Conservation (phyloP, 2,329 filamentous ascomycete genomes). For the Lachnellula arida region DNA sequence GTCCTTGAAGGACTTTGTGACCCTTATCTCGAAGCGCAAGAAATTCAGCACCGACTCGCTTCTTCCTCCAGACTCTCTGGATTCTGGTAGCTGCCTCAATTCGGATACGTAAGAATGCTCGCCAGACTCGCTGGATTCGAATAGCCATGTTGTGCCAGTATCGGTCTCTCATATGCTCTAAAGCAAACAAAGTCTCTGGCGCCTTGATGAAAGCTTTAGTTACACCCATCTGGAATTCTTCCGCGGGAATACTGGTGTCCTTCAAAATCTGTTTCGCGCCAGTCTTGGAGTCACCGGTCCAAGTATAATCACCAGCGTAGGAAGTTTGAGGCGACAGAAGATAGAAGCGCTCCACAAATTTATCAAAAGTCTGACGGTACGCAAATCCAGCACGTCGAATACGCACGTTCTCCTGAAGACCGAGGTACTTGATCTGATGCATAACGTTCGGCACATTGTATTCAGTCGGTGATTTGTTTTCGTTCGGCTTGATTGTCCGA, state of each 20-base stretch:
- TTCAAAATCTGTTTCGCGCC: constrained; percentile 91
- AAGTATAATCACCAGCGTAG: constrained; percentile 96
- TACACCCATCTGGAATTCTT: constrained; percentile 96
- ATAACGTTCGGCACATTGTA: constrained; percentile 90
- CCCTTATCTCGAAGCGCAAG: constrained; percentile 84
- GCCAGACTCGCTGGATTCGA: constrained; percentile 94
- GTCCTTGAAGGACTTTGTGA: constrained; percentile 72
- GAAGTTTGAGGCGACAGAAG: constrained; percentile 89
- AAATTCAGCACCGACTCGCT: constrained; percentile 84
- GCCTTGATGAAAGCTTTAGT: constrained; percentile 98
- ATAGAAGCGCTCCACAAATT: constrained; percentile 97
- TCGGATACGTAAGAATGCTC: constrained; percentile 89
- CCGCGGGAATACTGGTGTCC: constrained; percentile 89
- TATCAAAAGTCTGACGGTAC: constrained; percentile 94
- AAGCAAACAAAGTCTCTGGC: constrained; percentile 90
- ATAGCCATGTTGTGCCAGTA: constrained; percentile 99
- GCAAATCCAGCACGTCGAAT: constrained; percentile 96
- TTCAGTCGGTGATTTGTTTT: constrained; percentile 93
- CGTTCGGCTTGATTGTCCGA: constrained; percentile 98
- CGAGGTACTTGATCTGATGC: constrained; percentile 98
- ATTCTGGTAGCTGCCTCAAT: constrained; percentile 91
- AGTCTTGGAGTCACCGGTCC: constrained; percentile 81
- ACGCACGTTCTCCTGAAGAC: constrained; percentile 97
- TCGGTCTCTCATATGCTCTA: constrained; percentile 95
- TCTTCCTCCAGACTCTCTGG: constrained; percentile 92